Conservation (phyloP, 371 early-diverging fungal species). For the Mucor irregularis region DNA sequence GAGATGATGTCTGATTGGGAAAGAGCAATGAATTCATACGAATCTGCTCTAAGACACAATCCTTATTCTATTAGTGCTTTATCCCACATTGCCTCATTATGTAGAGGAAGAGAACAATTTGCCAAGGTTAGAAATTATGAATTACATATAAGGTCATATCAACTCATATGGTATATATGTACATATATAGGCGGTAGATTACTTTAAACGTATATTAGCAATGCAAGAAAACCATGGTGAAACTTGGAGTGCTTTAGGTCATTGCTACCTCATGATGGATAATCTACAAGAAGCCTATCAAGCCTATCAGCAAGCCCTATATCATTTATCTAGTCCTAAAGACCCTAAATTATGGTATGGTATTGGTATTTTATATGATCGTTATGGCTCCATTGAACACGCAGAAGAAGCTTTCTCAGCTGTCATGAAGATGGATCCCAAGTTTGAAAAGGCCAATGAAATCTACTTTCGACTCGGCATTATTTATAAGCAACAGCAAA, state of each 20-base stretch:
- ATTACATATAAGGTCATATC: no score
- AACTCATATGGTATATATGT: no score
- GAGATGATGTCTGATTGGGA: conserved; percentile 79
- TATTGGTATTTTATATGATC: conserved; percentile 96
- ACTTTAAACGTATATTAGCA: conserved; percentile 66
- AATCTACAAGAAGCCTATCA: conserved; percentile 88
- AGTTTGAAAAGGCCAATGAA: conserved; percentile 95
- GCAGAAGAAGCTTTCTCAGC: conserved; percentile 97
- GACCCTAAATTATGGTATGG: conserved; percentile 99
- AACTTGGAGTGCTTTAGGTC: conserved; percentile 90
- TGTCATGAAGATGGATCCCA: conserved; percentile 85
- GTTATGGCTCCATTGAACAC: conserved; percentile 93
- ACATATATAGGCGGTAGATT: background rate
- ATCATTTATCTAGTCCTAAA: conserved; percentile 82
- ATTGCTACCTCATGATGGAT: conserved; percentile 93
- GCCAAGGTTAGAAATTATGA: conserved; percentile 61
- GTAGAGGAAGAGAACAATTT: conserved; percentile 67
- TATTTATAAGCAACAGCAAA: conserved; percentile 95
- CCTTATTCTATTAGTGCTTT: conserved; percentile 84
- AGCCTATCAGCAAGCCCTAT: conserved; percentile 31
- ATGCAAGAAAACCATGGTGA: conserved; percentile 85
- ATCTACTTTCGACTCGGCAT: conserved; percentile 97
- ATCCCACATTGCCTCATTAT: conserved; percentile 70
- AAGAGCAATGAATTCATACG: conserved; percentile 81
- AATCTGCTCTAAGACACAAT: conserved; percentile 87